These are phyloP conservation scores for Beauveria sp. DNA, from an alignment of 2,329 filamentous ascomycete genomes.

Conservation along the genomic window DNA sequence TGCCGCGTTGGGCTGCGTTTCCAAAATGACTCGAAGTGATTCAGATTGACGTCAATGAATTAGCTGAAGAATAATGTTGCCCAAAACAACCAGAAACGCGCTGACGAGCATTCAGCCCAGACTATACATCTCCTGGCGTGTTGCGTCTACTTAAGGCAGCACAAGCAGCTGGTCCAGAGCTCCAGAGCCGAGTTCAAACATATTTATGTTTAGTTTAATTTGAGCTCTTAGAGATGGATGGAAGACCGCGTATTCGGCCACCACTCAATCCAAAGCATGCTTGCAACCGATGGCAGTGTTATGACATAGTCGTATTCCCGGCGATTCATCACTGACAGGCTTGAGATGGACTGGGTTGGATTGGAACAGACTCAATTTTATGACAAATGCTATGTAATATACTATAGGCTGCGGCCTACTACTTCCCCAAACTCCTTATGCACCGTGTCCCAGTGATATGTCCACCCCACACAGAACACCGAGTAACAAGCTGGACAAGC, in stretches of 20 bases:
- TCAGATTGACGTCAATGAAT: constrained; percentile 31
- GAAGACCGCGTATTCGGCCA: not conserved
- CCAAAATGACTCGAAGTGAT: constrained; percentile 56
- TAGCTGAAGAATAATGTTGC: constrained; percentile 17
- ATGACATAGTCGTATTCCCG: not conserved
- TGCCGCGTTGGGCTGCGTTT: constrained; percentile 64
- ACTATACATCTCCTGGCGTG: not conserved
- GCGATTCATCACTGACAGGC: too few species aligned
- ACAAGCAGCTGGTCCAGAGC: too few species aligned
- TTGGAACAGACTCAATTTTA: not conserved
- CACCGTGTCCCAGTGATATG: not conserved
- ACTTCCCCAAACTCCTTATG: constrained; percentile 7
- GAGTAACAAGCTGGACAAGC: not conserved
- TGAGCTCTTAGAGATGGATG: not conserved
- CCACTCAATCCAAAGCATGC: not conserved
- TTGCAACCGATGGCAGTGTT: not conserved
- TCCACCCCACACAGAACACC: not conserved
- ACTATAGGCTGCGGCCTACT: not conserved
- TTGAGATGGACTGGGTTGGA: too few species aligned
- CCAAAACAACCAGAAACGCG: constrained; percentile 1
- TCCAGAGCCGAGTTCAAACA: not conserved
- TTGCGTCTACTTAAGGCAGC: not conserved
- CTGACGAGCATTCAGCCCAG: not conserved
- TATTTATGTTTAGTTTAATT: not conserved
- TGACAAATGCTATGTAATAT: not conserved